Evolutionary conservation across 1,284 basidiomycete species (phyloP).

Genomic region (Peniophora sp.): DNA sequence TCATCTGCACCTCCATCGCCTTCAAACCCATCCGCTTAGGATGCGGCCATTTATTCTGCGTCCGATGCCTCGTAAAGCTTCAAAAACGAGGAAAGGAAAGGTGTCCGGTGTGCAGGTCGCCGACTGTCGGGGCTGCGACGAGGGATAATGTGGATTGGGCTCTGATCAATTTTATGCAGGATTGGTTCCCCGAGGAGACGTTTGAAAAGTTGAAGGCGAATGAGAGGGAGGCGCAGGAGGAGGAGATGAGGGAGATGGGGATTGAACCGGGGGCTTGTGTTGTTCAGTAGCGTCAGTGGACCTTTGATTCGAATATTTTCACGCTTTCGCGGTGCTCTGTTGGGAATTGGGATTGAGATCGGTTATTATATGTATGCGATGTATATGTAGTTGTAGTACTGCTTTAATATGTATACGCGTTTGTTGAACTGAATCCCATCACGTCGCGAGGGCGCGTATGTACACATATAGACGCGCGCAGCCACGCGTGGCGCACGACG

Average conservation of each 20-base stretch:
- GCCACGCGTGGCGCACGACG: too few species aligned
- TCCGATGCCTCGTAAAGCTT: conserved; percentile 90
- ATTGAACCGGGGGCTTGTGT: conserved; percentile 30
- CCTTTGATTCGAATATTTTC: too few species aligned
- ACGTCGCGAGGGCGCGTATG: too few species aligned
- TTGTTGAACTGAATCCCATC: too few species aligned
- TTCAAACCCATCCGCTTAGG: conserved; percentile 83
- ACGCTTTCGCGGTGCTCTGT: too few species aligned
- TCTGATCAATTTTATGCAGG: conserved; percentile 79
- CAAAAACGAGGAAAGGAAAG: conserved; percentile 75
- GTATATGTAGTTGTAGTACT: too few species aligned
- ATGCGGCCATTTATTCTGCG: conserved; percentile 91
- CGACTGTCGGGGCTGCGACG: conserved; percentile 62
- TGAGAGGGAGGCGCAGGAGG: conserved; percentile 67
- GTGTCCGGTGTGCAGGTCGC: conserved; percentile 84
- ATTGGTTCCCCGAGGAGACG: conserved; percentile 90
- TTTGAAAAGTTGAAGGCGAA: conserved; percentile 73
- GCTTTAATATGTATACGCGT: too few species aligned
- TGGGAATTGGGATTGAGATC: too few species aligned
- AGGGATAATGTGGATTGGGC: conserved; percentile 68
- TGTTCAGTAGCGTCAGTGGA: conserved; percentile 4
- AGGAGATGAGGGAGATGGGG: conserved; percentile 64
- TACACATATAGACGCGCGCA: too few species aligned
- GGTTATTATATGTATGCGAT: too few species aligned
- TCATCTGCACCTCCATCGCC: conserved; percentile 78